A percentile compares a stretch with the other conserved stretches of the same genome.
These are phyloP conservation scores for Inga oerstediana DNA, from an alignment of 306 rosid species.

Conservation along the genomic window DNA sequence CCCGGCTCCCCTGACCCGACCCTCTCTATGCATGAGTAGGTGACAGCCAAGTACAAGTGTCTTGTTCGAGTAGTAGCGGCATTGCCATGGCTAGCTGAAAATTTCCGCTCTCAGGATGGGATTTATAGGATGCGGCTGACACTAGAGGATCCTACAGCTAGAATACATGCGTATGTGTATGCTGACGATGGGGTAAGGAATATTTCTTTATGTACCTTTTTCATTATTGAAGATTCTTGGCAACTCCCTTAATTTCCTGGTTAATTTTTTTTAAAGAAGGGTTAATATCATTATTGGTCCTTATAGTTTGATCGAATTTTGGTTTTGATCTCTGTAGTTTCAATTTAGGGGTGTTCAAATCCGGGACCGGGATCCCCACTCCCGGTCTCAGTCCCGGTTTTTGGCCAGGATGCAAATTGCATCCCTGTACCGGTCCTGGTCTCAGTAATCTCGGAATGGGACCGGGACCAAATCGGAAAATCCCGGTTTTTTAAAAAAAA, in stretches of 20 bases:
- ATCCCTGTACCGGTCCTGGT: no score
- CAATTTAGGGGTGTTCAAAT: no score
- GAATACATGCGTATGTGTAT: slow-evolving; percentile 71
- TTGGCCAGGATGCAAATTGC: no score
- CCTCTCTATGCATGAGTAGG: slow-evolving; percentile 36
- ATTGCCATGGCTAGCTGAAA: slow-evolving; percentile 49
- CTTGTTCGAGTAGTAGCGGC: slow-evolving; percentile 39
- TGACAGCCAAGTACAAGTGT: slow-evolving; percentile 60
- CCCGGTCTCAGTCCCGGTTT: no score
- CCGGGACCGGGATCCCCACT: no score
- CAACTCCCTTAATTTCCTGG: neutral
- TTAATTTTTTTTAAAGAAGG: neutral
- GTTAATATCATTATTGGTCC: no score
- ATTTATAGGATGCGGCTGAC: slow-evolving; percentile 52
- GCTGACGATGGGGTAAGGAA: slow-evolving; percentile 69
- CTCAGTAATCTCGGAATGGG: no score
- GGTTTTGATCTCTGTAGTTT: no score
- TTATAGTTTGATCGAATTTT: no score
- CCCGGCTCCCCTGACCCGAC: neutral
- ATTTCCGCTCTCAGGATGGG: slow-evolving; percentile 37
- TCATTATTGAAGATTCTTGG: slow-evolving; percentile 11
- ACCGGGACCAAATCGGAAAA: no score
- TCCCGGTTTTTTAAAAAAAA: no score
- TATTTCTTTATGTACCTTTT: neutral
- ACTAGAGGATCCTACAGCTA: slow-evolving; percentile 77